A percentile compares a stretch with the other conserved stretches of the same genome.
phyloP scores from a whole-genome alignment of 352 stramenopile species.

The Globisporangium echinulatum region DNA sequence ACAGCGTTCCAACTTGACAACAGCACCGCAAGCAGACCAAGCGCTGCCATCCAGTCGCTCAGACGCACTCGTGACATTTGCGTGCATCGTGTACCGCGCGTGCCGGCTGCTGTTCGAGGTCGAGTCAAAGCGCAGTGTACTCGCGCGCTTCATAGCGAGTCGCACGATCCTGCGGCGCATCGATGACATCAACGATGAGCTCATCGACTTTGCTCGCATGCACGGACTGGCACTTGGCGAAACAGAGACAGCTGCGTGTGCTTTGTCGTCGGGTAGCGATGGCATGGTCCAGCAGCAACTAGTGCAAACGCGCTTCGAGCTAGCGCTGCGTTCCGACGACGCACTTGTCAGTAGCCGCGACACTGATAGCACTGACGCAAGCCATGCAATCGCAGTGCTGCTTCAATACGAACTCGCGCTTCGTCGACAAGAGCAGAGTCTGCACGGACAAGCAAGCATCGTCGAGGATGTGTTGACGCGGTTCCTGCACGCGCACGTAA shows the following conservation, averaged over 20 bases:
- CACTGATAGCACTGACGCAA: neutral
- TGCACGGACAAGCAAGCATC: neutral
- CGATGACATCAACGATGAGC: neutral
- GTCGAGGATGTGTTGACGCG: neutral
- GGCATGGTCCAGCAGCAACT: neutral
- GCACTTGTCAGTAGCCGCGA: neutral
- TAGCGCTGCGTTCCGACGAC: neutral
- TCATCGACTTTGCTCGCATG: neutral
- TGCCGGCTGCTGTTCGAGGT: neutral
- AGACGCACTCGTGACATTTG: neutral
- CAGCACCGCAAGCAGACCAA: neutral
- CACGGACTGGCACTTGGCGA: neutral
- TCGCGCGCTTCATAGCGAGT: neutral
- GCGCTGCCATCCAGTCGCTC: no score
- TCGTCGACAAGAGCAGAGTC: no score
- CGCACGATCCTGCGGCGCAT: neutral
- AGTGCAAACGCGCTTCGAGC: neutral
- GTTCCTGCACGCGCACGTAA: neutral
- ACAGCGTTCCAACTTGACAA: neutral
- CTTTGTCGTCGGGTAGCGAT: no score
- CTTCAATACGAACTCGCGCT: constrained; percentile 1
- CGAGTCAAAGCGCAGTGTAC: neutral
- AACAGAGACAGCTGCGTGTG: no score
- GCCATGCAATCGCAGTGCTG: neutral
- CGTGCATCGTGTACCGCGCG: neutral